Conservation (phyloP, 805 yeast genomes). For the Pichia insulana region DNA sequence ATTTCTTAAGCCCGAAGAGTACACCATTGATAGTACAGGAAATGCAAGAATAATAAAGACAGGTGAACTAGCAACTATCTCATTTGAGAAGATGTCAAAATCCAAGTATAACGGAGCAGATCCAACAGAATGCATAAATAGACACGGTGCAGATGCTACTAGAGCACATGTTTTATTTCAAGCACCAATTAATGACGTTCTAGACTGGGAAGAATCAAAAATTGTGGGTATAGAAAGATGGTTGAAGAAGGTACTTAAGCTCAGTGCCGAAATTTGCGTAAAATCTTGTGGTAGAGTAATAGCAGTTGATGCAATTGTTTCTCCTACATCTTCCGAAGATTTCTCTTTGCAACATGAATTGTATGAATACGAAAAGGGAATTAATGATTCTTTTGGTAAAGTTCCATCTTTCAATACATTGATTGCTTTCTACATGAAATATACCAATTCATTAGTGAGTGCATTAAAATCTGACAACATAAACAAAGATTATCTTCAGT, state of each 20-base stretch:
- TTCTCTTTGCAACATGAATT: constrained; percentile 48
- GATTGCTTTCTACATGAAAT: constrained; percentile 83
- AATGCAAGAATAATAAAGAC: constrained; percentile 41
- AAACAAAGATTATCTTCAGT: constrained; percentile 5
- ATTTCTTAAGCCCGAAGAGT: constrained; percentile 73
- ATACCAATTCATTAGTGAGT: constrained; percentile 47
- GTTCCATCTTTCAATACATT: constrained; percentile 71
- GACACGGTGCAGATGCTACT: constrained; percentile 88
- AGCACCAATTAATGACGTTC: constrained; percentile 75
- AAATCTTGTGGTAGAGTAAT: constrained; percentile 7
- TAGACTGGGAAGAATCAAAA: constrained; percentile 85
- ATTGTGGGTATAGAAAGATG: constrained; percentile 86
- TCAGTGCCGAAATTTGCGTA: constrained; percentile 25
- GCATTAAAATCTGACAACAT: constrained; percentile 34
- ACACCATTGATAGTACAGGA: constrained; percentile 34
- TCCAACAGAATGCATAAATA: constrained; percentile 64
- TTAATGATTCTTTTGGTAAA: constrained; percentile 51
- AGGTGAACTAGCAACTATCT: constrained; percentile 42
- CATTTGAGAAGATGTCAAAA: constrained; percentile 93
- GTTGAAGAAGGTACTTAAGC: constrained; percentile 47
- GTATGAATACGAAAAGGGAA: constrained; percentile 37
- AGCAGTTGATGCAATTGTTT: constrained; percentile 13
- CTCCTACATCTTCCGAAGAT: constrained; percentile 31
- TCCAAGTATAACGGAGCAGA: constrained; percentile 93
- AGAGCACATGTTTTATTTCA: constrained; percentile 89